Evolutionary conservation across 306 rosid species (phyloP).

Genomic region (Sicyos baderoa): DNA sequence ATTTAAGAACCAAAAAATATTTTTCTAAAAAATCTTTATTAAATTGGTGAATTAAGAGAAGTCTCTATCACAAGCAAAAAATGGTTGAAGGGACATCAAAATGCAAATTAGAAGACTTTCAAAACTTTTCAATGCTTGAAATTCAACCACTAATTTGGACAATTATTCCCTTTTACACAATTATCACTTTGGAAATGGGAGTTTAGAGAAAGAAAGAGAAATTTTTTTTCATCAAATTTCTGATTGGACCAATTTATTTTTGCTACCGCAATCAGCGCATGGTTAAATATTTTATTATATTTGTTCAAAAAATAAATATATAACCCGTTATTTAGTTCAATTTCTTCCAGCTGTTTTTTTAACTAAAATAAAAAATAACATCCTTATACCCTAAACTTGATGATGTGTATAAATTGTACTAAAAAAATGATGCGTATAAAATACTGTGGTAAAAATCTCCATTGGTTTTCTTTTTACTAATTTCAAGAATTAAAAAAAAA

Average conservation of each 20-base stretch:
- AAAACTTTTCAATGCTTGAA: not conserved
- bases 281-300: not conserved
- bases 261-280: constrained; percentile 7
- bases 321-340: not conserved
- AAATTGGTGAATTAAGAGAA: not conserved
- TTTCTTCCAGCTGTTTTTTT: too few species aligned
- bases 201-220: not conserved
- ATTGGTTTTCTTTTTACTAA: too few species aligned
- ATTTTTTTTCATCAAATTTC: not conserved
- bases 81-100: not conserved
- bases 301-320: too few species aligned
- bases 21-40: too few species aligned
- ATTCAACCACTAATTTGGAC: constrained; percentile 8
- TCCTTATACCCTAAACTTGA: too few species aligned
- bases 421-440: too few species aligned
- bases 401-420: too few species aligned
- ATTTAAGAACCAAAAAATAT: too few species aligned
- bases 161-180: not conserved
- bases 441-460: too few species aligned
- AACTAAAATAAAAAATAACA: too few species aligned
- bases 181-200: not conserved
- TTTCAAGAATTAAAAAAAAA: too few species aligned
- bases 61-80: not conserved
- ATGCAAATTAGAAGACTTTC: not conserved
- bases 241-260: constrained; percentile 9